Evolutionary conservation across 371 early-diverging fungal genomes (phyloP), one percentile per base, ranked within the genome.

Genomic region (Lichtheimia ornata): DNA sequence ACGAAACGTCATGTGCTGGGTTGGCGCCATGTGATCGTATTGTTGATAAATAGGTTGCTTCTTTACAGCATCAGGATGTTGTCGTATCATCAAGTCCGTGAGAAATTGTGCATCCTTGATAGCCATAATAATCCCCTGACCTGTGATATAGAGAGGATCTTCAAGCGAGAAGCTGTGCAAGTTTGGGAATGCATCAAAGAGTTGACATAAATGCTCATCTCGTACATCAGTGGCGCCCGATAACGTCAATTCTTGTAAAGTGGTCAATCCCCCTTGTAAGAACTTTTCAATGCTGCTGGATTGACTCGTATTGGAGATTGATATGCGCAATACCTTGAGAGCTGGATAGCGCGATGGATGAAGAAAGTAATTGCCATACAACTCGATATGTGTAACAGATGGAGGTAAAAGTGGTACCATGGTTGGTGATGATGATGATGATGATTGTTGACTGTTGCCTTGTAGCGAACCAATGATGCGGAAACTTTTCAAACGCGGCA

Each of bases 391-490:
- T 35, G 0, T 50, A 40, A 1, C 50, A 18, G 14, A 78, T 52
- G 3, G 59, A 59, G 12, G 75, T 59, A 9, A 71, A 18, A 0
- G 69, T 50, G 13, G 25, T 51, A 4, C 59, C 65, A 14, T 68
- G 27, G 12, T 4, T 61, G 64, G 1, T 27, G 22, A 1, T 56
- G 12, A 9, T 20, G 28, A 3, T 41, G 18, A 40, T 50, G 50
- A 53, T 65, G 7, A 52, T 20, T 18, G 50, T 4, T 44, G 50
- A 15, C 35, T 9, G 9, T 28, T 28, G 3, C 4, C 4, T 11
- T n/a, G 14, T 20, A 17, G 24, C 24, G 59, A 60, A 5, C 80
- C 77, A 43, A 79, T 69, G 5, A 79, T 58, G 3, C 57, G n/a
- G 12, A 79, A 54, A 1, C 55, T 30, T 1, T 43, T 44, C 0